These are phyloP conservation scores for Parascedosporium putredinis DNA, from an alignment of 2,329 filamentous ascomycete genomes.

Conservation along the genomic window DNA sequence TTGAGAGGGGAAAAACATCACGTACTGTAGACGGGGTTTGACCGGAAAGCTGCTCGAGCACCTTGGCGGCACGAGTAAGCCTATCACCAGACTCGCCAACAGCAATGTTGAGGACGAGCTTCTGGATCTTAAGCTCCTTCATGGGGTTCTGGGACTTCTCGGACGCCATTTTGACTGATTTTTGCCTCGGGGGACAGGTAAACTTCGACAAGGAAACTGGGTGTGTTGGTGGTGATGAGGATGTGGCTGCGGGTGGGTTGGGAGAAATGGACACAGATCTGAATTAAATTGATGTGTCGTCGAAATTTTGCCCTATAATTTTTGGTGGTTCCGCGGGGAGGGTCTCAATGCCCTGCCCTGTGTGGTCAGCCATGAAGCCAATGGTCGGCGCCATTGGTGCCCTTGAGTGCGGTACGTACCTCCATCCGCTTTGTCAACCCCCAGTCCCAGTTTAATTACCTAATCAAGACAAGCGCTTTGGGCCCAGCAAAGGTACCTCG, in stretches of 20 bases:
- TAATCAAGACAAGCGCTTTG: too few species aligned
- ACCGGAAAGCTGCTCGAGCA: conserved; percentile 98
- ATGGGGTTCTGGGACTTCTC: conserved; percentile 96
- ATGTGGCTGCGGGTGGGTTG: conserved; percentile 3
- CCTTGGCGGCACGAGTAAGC: conserved; percentile 98
- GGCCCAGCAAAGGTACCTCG: too few species aligned
- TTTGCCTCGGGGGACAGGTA: background rate
- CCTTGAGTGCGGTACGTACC: conserved; percentile 4
- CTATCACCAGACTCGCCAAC: conserved; percentile 99
- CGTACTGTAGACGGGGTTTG: conserved; percentile 98
- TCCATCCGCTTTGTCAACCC: background rate
- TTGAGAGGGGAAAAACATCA: conserved; percentile 14
- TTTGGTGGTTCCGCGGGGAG: conserved; percentile 6
- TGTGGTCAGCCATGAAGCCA: conserved; percentile 1
- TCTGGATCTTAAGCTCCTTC: conserved; percentile 99
- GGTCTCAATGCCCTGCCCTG: conserved; percentile 3
- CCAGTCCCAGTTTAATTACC: background rate
- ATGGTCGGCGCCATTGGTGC: background rate
- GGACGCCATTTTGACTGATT: conserved; percentile 34
- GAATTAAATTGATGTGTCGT: background rate
- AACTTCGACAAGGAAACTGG: background rate
- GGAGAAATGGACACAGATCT: background rate
- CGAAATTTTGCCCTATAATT: background rate
- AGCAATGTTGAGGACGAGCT: conserved; percentile 98
- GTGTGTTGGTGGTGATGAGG: background rate